These are phyloP conservation scores for Malus hybrid DNA, from an alignment of 331 rosid species.

Conservation along the genomic window DNA sequence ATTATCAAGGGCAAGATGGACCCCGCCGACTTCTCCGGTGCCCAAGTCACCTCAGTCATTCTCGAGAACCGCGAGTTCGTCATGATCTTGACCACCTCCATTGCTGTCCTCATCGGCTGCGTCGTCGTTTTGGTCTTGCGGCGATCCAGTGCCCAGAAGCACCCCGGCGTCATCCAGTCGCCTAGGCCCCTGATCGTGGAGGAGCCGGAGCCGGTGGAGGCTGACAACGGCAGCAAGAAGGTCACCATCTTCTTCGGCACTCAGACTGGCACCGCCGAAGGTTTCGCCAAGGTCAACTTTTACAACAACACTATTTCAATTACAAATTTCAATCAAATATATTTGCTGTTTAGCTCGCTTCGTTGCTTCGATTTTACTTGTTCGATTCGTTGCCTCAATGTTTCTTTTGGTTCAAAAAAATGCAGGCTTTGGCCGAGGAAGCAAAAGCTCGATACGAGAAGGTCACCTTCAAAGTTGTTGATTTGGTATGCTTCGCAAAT, in stretches of 20 bases:
- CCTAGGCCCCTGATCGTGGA: slow-evolving; percentile 43
- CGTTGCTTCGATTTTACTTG: background rate
- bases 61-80: slow-evolving; percentile 71
- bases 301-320: background rate
- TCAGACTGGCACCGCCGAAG: slow-evolving; percentile 98
- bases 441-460: slow-evolving; percentile 84
- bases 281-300: slow-evolving; percentile 69
- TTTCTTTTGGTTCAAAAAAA: background rate
- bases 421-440: slow-evolving; percentile 81
- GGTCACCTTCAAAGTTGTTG: slow-evolving; percentile 67
- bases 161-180: slow-evolving; percentile 31
- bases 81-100: slow-evolving; percentile 74
- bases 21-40: slow-evolving; percentile 42
- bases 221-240: slow-evolving; percentile 72
- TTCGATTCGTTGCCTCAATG: background rate
- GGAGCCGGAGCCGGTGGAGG: slow-evolving; percentile 38
- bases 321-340: background rate
- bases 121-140: slow-evolving; percentile 73
- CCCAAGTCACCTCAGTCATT: slow-evolving; percentile 32
- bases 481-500: slow-evolving; percentile 48
- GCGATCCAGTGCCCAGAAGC: slow-evolving; percentile 48
- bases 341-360: background rate
- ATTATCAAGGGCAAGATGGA: slow-evolving; percentile 66
- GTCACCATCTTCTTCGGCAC: slow-evolving; percentile 91
- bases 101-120: slow-evolving; percentile 77